phyloP scores from a whole-genome alignment of 371 early-diverging fungal genomes.

The Rhizopus delemar region DNA sequence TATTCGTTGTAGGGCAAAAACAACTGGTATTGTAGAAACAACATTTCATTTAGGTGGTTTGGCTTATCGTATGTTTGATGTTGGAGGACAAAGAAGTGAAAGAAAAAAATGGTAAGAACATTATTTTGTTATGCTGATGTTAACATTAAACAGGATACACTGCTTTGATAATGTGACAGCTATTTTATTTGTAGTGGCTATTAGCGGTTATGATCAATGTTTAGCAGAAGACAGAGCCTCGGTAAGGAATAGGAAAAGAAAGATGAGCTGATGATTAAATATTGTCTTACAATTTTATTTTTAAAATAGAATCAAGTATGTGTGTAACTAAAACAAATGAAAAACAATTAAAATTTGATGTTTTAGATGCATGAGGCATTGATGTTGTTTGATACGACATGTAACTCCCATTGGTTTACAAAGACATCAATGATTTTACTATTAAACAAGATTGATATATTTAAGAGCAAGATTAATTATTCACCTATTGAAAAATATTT shows the following conservation, averaged over 20 bases:
- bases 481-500: slow-evolving; percentile 83
- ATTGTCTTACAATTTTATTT: background rate
- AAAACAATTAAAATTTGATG: slow-evolving; percentile 14
- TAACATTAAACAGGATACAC: slow-evolving; percentile 61
- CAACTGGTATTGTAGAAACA: slow-evolving; percentile 87
- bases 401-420: slow-evolving; percentile 92
- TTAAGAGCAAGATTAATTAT: slow-evolving; percentile 78
- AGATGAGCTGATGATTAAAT: background rate
- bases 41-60: slow-evolving; percentile 79
- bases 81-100: slow-evolving; percentile 91
- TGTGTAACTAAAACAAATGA: background rate
- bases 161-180: slow-evolving; percentile 94
- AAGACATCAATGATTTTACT: slow-evolving; percentile 93
- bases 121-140: background rate
- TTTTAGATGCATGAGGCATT: slow-evolving; percentile 91
- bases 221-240: slow-evolving; percentile 90
- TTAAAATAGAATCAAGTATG: slow-evolving; percentile 26
- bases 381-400: slow-evolving; percentile 92
- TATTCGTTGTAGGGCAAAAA: slow-evolving; percentile 79
- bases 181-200: slow-evolving; percentile 89
- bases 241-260: slow-evolving; percentile 51
- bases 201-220: slow-evolving; percentile 93
- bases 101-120: slow-evolving; percentile 80
- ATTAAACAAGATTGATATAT: slow-evolving; percentile 95
- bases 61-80: slow-evolving; percentile 89